A percentile compares a stretch with the other conserved stretches of the same genome.
phyloP scores from a whole-genome alignment of 192 early-diverging fungal species.

The Thoreauomyces humboldtii region DNA sequence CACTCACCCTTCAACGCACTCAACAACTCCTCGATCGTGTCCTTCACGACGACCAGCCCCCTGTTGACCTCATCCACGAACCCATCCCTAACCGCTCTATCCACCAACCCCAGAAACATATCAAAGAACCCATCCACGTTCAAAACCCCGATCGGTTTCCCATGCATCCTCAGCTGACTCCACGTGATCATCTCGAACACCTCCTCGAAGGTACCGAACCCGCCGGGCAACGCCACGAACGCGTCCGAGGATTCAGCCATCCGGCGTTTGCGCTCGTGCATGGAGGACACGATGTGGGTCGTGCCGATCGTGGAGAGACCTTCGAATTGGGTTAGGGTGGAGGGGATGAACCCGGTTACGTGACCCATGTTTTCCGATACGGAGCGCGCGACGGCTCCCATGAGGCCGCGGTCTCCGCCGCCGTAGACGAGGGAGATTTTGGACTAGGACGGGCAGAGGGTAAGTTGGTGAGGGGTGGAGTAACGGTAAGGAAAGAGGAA shows the following conservation, averaged over 20 bases:
- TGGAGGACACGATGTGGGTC: constrained; percentile 52
- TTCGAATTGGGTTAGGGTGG: constrained; percentile 22
- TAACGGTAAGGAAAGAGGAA: neutral
- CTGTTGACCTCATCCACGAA: constrained; percentile 57
- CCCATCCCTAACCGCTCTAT: constrained; percentile 57
- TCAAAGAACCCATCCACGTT: constrained; percentile 79
- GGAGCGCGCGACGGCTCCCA: constrained; percentile 78
- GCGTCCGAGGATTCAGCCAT: constrained; percentile 69
- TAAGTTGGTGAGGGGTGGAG: neutral
- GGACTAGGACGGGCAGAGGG: neutral
- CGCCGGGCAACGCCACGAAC: constrained; percentile 85
- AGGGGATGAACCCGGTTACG: constrained; percentile 76
- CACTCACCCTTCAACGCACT: constrained; percentile 28
- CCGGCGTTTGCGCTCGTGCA: constrained; percentile 49
- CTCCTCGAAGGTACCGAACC: constrained; percentile 84
- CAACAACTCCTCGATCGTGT: constrained; percentile 56
- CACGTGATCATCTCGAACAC: constrained; percentile 79
- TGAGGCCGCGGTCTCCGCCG: constrained; percentile 55
- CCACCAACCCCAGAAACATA: constrained; percentile 63
- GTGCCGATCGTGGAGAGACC: constrained; percentile 43
- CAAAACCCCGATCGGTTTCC: constrained; percentile 76
- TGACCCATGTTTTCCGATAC: constrained; percentile 55
- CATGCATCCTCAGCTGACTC: constrained; percentile 74
- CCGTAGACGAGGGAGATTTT: constrained; percentile 43
- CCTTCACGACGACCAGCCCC: constrained; percentile 55